A percentile compares a stretch with the other conserved stretches of the same genome.
Evolutionary conservation across 2,329 filamentous ascomycete species (phyloP).

Genomic region (Orbilia oligospora): DNA sequence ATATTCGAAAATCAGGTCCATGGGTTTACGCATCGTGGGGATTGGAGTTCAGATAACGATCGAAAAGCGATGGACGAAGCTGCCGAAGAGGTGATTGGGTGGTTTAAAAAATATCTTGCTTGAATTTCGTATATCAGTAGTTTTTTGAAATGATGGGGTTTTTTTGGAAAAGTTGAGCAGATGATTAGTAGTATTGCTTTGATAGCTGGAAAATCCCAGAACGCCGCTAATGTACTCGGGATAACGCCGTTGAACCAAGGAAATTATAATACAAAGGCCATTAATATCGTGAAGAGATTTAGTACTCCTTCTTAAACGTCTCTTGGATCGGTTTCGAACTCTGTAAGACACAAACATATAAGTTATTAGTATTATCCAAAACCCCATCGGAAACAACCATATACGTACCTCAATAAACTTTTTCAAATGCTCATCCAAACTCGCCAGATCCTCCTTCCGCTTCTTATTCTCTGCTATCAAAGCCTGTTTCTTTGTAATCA

Average conservation of each 20-base stretch:
- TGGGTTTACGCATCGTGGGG: constrained; percentile 58
- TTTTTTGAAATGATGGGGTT: neutral
- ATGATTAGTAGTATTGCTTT: constrained; percentile 16
- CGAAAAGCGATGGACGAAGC: constrained; percentile 54
- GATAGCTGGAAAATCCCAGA: constrained; percentile 13
- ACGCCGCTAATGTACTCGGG: constrained; percentile 31
- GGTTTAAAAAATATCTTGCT: constrained; percentile 54
- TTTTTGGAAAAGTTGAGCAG: neutral
- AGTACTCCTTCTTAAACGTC: constrained; percentile 80
- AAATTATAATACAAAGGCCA: constrained; percentile 41
- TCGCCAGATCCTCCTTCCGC: constrained; percentile 91
- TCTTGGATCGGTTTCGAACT: constrained; percentile 90
- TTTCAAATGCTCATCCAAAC: constrained; percentile 90
- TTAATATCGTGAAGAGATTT: constrained; percentile 15
- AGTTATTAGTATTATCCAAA: neutral
- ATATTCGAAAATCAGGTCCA: constrained; percentile 54
- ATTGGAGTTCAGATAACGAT: constrained; percentile 48
- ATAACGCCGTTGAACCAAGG: constrained; percentile 43
- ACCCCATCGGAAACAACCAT: neutral
- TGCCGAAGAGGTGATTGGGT: constrained; percentile 41
- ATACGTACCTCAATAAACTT: constrained; percentile 75
- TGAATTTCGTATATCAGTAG: neutral
- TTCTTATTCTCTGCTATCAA: constrained; percentile 86
- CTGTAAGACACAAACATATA: constrained; percentile 67
- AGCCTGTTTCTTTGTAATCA: constrained; percentile 76